Base-by-base conservation (phyloP, 768 basidiomycete genomes). In the Kwoniella botswanensis region DNA sequence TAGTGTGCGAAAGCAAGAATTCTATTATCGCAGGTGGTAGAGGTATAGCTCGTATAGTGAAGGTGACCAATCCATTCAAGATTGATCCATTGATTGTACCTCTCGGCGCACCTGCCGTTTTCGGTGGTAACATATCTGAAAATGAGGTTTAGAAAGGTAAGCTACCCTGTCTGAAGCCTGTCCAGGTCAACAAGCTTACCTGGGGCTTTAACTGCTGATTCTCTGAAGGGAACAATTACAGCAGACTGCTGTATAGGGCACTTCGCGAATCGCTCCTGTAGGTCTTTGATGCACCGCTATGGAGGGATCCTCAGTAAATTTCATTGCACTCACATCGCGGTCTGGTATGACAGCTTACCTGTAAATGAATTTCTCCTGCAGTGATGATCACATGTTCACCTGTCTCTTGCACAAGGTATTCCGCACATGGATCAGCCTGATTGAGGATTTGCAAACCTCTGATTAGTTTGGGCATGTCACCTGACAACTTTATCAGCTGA, bases 361-460 rank as follows among this genome's bases (percentile, higher is more conserved):
- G 97, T 26, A 98, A 85, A 83, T 98, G 97, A 57, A 99, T 85
- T 80, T 98, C 96, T 42, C 97, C 97, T 1, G 97, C 97, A 2
- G 93, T 93, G 70, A 98, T 84, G 73, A 99, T 97, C 67, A 99
- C 97, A 82, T 97, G 92, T 82, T 99, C 97, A 42, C 97, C 97
- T 0, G 95, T 97, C 77, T 93, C 89, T 83, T 98, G 97, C 75
- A 98, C 94, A 82, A 98, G 94, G 0, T 93, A 95, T 81, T 98
- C 94, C 4, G 96, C 95, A 74, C 94, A 98, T 1, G 97, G 96
- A 85, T 98, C 97, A 4, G 94, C 91, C 80, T 98, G 95, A 74
- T 91, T 92, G 43, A 99, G 88, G 13, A 98, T 86, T 74, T 91
- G 92, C 65, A 99, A 85, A 0, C 97, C 97, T 46, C 87, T 87